Percentiles rank a stretch among this genome's conserved stretches.
Evolutionary conservation across 2,329 filamentous ascomycete species (phyloP).

Genomic region (Tolypocladium album): DNA sequence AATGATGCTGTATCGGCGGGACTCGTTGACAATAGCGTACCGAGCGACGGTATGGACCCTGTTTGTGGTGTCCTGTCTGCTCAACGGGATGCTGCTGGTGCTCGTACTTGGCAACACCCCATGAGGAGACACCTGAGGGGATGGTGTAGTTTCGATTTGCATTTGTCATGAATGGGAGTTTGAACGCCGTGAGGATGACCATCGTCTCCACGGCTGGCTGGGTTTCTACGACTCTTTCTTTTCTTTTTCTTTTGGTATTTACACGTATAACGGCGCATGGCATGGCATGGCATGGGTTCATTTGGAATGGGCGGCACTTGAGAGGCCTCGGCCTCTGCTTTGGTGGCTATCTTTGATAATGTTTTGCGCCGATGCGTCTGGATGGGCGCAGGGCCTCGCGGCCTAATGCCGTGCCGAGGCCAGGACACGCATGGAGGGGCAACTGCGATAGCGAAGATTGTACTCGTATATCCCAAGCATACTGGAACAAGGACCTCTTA

Average conservation of each 20-base stretch:
- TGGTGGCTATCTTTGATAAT: background rate
- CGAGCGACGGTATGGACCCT: constrained; percentile 27
- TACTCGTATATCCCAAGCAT: background rate
- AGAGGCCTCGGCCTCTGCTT: background rate
- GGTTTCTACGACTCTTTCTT: background rate
- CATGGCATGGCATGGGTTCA: background rate
- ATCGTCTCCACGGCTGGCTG: background rate
- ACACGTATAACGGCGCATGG: background rate
- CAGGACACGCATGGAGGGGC: background rate
- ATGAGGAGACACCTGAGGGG: constrained; percentile 7
- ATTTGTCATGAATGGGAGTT: background rate
- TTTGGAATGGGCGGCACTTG: background rate
- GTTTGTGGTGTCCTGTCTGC: constrained; percentile 26
- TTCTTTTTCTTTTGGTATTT: background rate
- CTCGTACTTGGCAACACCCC: constrained; percentile 28
- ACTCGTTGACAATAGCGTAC: constrained; percentile 29
- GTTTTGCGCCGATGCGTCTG: background rate
- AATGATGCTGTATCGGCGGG: constrained; percentile 42
- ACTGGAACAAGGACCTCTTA: background rate
- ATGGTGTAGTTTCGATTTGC: background rate
- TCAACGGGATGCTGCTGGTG: constrained; percentile 32
- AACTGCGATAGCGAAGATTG: background rate
- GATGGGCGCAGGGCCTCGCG: background rate
- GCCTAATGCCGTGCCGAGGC: background rate
- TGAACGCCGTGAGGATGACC: background rate